Evolutionary conservation across 306 rosid species (phyloP), one percentile per base, ranked within the genome.

Genomic region (Rosa multiflora): DNA sequence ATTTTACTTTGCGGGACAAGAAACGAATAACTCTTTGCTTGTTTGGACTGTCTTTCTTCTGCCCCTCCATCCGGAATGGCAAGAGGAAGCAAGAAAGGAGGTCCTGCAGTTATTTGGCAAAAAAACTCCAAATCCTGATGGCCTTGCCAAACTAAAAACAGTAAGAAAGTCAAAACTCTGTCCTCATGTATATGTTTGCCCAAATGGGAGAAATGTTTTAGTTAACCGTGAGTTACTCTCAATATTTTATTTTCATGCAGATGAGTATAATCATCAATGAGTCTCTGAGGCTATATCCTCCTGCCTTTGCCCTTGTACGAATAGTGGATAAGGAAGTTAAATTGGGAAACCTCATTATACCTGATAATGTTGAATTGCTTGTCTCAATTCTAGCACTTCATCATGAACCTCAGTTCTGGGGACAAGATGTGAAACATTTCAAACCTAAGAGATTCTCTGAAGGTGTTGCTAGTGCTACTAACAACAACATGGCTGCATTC

Each of bases 61-160:
- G 42, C 68, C 82, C 15, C 26, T 69, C 10, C 79, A 78, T 58
- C 32, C 67, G 13, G 69, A 83, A 15, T 83, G 86, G 82, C 82
- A 83, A 56, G 86, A 78, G 56, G 68, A 73, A 67, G 86, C 76
- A 58, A 83, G 86, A 67, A 74, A 69, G 72, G 86, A 83, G 37
- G 78, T 77, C 9, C 20, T 77, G 11, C 51, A 32, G 3, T 8
- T 82, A 77, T 67, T 82, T 32, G 82, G 85, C 29, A 59, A 29
- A 5, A 26, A 82, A 68, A 64, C 56, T 44, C 85, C 78, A 8
- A 44, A 26, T 20, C 18, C 76, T 6, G 64, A 78, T 12, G 73
- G 20, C 59, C 10, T 83, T 3, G 20, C 74, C 4, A 83, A 49
- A 69, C 66, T 78, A 5, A 83, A 78, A 61, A 58, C 49, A 1